Evolutionary conservation across 1,284 basidiomycete species (phyloP).

Genomic region (Pseudozyma sp.): DNA sequence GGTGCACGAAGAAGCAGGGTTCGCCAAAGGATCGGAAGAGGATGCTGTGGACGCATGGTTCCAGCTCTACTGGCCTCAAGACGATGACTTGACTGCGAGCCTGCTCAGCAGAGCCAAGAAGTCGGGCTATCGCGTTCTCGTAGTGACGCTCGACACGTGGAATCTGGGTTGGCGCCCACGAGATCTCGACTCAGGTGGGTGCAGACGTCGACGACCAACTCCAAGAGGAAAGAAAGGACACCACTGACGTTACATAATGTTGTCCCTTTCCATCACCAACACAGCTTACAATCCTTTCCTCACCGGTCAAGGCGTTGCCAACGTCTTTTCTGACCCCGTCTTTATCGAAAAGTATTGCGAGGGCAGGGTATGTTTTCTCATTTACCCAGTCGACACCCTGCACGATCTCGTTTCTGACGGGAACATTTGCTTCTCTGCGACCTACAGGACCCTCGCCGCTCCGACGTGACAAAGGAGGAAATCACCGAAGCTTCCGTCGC

Average conservation of each 20-base stretch:
- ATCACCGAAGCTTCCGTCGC: slow-evolving; percentile 45
- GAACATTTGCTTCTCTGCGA: not conserved
- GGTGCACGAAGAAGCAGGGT: slow-evolving; percentile 40
- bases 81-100: slow-evolving; percentile 76
- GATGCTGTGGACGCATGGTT: slow-evolving; percentile 54
- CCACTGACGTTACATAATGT: not conserved
- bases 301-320: slow-evolving; percentile 71
- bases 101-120: slow-evolving; percentile 77
- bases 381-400: not conserved
- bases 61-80: slow-evolving; percentile 72
- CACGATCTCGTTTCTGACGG: not conserved
- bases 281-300: slow-evolving; percentile 75
- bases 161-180: slow-evolving; percentile 54
- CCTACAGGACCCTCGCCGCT: slow-evolving; percentile 38
- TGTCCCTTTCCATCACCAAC: not conserved
- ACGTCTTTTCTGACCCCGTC: slow-evolving; percentile 61
- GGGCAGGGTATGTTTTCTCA: slow-evolving; percentile 33
- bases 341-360: slow-evolving; percentile 61
- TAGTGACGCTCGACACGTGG: slow-evolving; percentile 70
- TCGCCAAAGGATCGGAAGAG: slow-evolving; percentile 21
- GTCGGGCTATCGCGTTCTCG: slow-evolving; percentile 76
- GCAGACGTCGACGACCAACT: not conserved
- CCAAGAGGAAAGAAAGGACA: not conserved
- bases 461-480: slow-evolving; percentile 55
- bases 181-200: slow-evolving; percentile 46